phyloP scores from a whole-genome alignment of 169 alveolate species.

The Plasmodium sp. region DNA sequence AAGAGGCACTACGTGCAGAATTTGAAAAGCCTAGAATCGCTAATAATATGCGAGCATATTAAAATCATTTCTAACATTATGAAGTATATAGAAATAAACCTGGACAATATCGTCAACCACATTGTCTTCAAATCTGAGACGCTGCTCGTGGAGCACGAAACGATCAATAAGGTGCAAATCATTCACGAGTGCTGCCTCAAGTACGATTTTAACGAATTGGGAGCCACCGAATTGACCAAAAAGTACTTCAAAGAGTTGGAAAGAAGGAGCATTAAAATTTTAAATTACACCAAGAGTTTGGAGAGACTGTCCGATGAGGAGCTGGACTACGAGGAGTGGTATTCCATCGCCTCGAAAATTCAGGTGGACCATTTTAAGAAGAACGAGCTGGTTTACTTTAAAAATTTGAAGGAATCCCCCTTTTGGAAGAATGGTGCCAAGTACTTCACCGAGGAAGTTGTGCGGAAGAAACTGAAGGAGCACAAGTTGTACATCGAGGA shows the following conservation, averaged over 20 bases:
- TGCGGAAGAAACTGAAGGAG: not conserved
- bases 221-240: constrained; percentile 51
- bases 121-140: constrained; percentile 18
- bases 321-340: constrained; percentile 63
- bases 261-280: constrained; percentile 27
- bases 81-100: constrained; percentile 39
- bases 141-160: not conserved
- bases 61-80: constrained; percentile 23
- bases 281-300: constrained; percentile 10
- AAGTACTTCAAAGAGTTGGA: constrained; percentile 56
- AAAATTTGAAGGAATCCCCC: constrained; percentile 15
- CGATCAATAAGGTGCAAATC: constrained; percentile 22
- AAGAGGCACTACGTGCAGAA: not conserved
- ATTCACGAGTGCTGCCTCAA: constrained; percentile 47
- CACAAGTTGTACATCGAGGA: constrained; percentile 16
- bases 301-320: constrained; percentile 58
- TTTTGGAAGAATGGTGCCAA: constrained; percentile 68
- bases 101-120: constrained; percentile 41
- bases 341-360: constrained; percentile 37
- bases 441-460: not conserved
- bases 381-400: constrained; percentile 34
- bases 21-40: constrained; percentile 20
- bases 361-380: constrained; percentile 53
- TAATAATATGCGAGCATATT: constrained; percentile 39
- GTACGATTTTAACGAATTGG: constrained; percentile 60